phyloP scores from a whole-genome alignment of 177 flowering plant genomes.

The Vitis hybrid region DNA sequence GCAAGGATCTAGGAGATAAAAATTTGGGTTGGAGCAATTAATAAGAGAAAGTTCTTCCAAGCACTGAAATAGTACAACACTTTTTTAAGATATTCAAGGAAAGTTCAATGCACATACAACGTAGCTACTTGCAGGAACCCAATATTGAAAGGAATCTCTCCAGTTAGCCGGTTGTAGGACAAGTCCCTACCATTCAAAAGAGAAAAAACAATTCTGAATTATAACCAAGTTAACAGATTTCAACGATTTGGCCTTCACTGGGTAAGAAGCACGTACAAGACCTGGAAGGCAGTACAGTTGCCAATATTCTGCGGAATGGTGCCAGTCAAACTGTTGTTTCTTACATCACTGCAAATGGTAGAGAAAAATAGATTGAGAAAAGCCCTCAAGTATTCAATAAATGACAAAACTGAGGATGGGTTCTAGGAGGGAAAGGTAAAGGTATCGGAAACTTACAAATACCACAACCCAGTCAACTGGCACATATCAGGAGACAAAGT shows the following conservation, averaged over 20 bases:
- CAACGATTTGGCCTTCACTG: conserved; percentile 2
- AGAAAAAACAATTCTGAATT: conserved; percentile 1
- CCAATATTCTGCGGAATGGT: conserved; percentile 83
- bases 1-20: conserved; percentile 51
- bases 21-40: background rate
- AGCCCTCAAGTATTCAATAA: background rate
- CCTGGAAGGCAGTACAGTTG: conserved; percentile 93
- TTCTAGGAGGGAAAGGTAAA: background rate
- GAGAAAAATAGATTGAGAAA: conserved; percentile 1
- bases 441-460: conserved; percentile 66
- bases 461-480: conserved; percentile 96
- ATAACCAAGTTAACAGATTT: background rate
- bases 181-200: conserved; percentile 62
- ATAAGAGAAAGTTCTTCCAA: background rate
- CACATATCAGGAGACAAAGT: conserved; percentile 90
- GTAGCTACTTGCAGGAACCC: conserved; percentile 99
- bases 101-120: conserved; percentile 50
- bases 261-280: conserved; percentile 66
- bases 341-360: conserved; percentile 68
- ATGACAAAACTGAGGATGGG: background rate
- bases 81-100: background rate
- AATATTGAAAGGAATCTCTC: conserved; percentile 96
- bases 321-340: conserved; percentile 94
- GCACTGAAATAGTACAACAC: background rate
- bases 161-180: conserved; percentile 85